Base-by-base conservation (phyloP, 2,329 filamentous ascomycete species). In the Alternaria viburni region DNA sequence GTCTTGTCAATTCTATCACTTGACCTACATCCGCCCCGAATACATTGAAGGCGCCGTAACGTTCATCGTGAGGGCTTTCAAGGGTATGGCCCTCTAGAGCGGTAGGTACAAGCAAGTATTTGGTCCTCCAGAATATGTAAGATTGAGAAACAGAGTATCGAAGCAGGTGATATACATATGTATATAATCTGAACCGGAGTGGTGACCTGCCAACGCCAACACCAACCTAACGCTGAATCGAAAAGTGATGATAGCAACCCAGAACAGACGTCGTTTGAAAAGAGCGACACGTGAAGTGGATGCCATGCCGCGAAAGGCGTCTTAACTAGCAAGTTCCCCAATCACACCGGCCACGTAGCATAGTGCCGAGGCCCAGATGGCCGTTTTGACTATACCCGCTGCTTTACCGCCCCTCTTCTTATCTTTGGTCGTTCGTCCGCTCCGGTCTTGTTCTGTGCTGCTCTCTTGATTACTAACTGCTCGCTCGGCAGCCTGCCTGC, bases 261-360 rank as follows among this genome's bases (percentile, higher is more conserved):
- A 41, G n/a, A 52, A 21, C 6, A 32, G 32, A 17, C 17, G 49
- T 1, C 13, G 28, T 36, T 19, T 26, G 9, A 11, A 17, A 17
- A 28, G 45, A 30, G 46, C 46, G 46, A 17, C 46, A 1, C 46
- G 46, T 28, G 46, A 26, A 2, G 2, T 17, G 9, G 2, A n/a
- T 17, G 21, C 9, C 6, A 25, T 11, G 13, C 30, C 15, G 23
- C 13, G 8, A n/a, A 52, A 25, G 8, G 13, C 49, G 36, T 36
- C 49, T 41, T 32, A 57, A n/a, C 45, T 57, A 26, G 59, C 57
- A 57, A 74, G 56, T 58, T 79, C 77, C 5, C 71, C 76, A 41
- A 72, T 25, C 13, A 79, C 76, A 43, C 77, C 77, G 47, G 72
- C 69, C 28, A 78, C 63, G 64, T 79, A 79, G 51, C 76, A 78